phyloP scores from a whole-genome alignment of 768 basidiomycete species.

The Auricularia auricula-judae region DNA sequence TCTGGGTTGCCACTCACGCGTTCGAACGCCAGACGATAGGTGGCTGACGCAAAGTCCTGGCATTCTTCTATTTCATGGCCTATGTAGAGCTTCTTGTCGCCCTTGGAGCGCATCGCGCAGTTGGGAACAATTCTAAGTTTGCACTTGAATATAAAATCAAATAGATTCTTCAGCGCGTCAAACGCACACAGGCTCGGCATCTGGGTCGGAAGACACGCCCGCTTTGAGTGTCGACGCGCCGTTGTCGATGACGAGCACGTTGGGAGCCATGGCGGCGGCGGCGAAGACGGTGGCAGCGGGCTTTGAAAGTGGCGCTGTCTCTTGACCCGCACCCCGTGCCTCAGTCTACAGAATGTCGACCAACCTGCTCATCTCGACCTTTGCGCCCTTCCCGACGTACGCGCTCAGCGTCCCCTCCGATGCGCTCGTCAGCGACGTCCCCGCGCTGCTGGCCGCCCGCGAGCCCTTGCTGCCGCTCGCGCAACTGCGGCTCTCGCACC shows the following conservation, averaged over 20 bases:
- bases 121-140: constrained; percentile 57
- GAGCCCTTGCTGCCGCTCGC: constrained; percentile 38
- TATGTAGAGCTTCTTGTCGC: constrained; percentile 71
- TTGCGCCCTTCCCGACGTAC: constrained; percentile 49
- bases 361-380: constrained; percentile 46
- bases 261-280: no score
- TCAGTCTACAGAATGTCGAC: constrained; percentile 28
- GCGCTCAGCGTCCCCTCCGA: constrained; percentile 34
- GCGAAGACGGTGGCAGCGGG: no score
- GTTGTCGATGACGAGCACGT: constrained; percentile 71
- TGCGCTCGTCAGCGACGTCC: constrained; percentile 30
- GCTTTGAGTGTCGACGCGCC: constrained; percentile 77
- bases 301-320: no score
- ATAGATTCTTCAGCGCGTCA: no score
- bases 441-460: constrained; percentile 31
- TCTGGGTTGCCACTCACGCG: constrained; percentile 39
- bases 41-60: constrained; percentile 67
- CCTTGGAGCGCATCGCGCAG: constrained; percentile 74
- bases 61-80: constrained; percentile 77
- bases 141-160: no score
- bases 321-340: not conserved
- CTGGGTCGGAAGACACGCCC: constrained; percentile 33
- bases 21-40: constrained; percentile 80
- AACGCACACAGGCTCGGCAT: constrained; percentile 6
- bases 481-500: constrained; percentile 30